Percentiles rank a stretch among this genome's conserved stretches.
phyloP scores from a whole-genome alignment of 2,329 filamentous ascomycete genomes.

The Tolypocladium capitatum region DNA sequence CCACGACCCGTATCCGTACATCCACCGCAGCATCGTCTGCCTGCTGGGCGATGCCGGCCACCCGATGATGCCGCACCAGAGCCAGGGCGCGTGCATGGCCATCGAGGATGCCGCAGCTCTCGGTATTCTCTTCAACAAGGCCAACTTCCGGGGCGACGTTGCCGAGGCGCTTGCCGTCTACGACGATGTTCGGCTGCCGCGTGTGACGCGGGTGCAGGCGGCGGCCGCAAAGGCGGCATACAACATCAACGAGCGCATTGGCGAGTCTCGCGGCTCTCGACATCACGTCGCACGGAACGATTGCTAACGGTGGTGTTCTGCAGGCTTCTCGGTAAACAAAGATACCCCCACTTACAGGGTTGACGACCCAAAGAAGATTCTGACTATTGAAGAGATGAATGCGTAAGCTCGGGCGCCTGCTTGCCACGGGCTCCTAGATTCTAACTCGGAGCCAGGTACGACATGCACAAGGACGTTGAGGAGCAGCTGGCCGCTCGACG shows the following conservation, averaged over 20 bases:
- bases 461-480: constrained; percentile 44
- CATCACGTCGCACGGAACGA: neutral
- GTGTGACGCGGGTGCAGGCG: constrained; percentile 41
- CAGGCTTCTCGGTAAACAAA: constrained; percentile 50
- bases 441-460: constrained; percentile 26
- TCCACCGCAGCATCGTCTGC: constrained; percentile 36
- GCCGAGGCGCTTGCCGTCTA: constrained; percentile 34
- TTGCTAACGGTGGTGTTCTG: neutral
- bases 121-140: constrained; percentile 43
- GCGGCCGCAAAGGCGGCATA: constrained; percentile 44
- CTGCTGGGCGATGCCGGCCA: constrained; percentile 54
- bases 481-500: constrained; percentile 26
- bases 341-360: constrained; percentile 45
- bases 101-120: constrained; percentile 51
- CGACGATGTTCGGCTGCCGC: constrained; percentile 37
- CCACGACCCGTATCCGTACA: constrained; percentile 47
- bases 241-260: constrained; percentile 52
- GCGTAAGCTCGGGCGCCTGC: constrained; percentile 24
- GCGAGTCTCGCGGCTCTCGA: constrained; percentile 13
- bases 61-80: constrained; percentile 55
- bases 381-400: constrained; percentile 61
- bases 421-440: neutral
- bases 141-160: constrained; percentile 33
- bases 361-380: constrained; percentile 43
- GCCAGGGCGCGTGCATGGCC: constrained; percentile 53